Percentiles rank a stretch among this genome's conserved stretches.
Evolutionary conservation across 441 rosid genomes (phyloP).

Genomic region (Hura crepitans): DNA sequence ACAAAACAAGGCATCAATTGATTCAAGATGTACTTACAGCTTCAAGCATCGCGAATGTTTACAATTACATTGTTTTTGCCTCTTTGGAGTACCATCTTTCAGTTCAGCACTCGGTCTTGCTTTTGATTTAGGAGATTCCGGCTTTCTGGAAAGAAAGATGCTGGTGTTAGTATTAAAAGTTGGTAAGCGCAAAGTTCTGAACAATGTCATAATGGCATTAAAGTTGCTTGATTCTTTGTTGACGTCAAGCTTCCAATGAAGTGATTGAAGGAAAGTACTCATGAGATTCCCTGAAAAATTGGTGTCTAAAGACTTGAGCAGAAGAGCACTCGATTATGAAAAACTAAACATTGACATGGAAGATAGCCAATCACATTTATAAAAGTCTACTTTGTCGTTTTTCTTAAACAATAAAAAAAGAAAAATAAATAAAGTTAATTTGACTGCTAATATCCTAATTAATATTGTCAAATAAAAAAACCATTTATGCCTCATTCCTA

Average conservation of each 20-base stretch:
- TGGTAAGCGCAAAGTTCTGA: background rate
- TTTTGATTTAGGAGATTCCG: constrained; percentile 83
- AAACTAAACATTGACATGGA: constrained; percentile 3
- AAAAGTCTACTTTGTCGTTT: background rate
- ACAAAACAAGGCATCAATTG: background rate
- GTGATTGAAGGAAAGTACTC: background rate
- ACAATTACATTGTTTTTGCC: constrained; percentile 94
- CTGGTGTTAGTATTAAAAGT: constrained; percentile 6
- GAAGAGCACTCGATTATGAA: constrained; percentile 1
- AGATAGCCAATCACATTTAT: background rate
- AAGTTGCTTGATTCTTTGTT: background rate
- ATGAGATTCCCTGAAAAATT: background rate
- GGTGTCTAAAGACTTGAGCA: background rate
- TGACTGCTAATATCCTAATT: background rate
- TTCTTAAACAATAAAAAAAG: background rate
- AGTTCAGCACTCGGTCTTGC: constrained; percentile 55
- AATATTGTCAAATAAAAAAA: background rate
- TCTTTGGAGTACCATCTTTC: constrained; percentile 93
- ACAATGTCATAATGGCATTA: background rate
- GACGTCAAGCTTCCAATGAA: background rate
- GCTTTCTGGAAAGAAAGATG: constrained; percentile 45
- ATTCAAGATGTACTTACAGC: constrained; percentile 52
- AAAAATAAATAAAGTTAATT: background rate
- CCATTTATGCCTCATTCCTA: background rate
- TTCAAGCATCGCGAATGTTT: constrained; percentile 97